A percentile compares a stretch with the other conserved stretches of the same genome.
phyloP scores from a whole-genome alignment of 768 basidiomycete species.

The Rhodotorula babjevae region DNA sequence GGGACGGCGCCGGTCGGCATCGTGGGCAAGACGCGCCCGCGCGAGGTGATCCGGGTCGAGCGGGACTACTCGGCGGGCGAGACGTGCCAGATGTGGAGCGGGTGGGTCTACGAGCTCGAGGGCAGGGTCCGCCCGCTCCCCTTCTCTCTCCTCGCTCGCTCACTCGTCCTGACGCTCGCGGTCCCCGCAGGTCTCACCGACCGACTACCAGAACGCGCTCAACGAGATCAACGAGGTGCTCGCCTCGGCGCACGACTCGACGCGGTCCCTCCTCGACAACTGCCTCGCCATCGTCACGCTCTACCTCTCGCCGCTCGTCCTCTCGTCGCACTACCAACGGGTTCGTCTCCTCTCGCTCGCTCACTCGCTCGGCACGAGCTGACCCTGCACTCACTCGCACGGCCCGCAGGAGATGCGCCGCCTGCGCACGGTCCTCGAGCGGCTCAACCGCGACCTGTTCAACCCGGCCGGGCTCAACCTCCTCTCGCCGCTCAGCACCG shows the following conservation, averaged over 20 bases:
- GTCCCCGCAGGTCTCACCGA: slow-evolving; percentile 85
- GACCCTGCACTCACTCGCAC: not conserved
- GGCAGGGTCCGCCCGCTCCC: slow-evolving; percentile 63
- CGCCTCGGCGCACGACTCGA: slow-evolving; percentile 76
- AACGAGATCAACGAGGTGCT: slow-evolving; percentile 84
- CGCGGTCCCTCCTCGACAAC: slow-evolving; percentile 71
- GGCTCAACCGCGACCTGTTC: slow-evolving; percentile 67
- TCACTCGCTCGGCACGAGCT: too few species aligned
- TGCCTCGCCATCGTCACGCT: slow-evolving; percentile 69
- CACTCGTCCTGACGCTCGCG: too few species aligned
- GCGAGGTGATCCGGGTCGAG: slow-evolving; percentile 86
- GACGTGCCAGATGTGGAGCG: slow-evolving; percentile 78
- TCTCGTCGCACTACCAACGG: slow-evolving; percentile 74
- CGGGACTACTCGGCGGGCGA: slow-evolving; percentile 92
- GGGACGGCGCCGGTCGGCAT: slow-evolving; percentile 75
- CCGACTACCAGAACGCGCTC: slow-evolving; percentile 81
- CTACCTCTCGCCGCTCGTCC: slow-evolving; percentile 68
- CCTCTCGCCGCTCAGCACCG: slow-evolving; percentile 75
- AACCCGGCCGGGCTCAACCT: slow-evolving; percentile 84
- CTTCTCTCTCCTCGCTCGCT: not conserved
- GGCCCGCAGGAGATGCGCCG: slow-evolving; percentile 70
- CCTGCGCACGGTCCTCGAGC: slow-evolving; percentile 60
- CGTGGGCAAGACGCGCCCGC: slow-evolving; percentile 81
- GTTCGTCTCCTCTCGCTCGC: slow-evolving; percentile 47
- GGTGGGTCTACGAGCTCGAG: slow-evolving; percentile 87